Evolutionary conservation across 805 yeast species (phyloP).

Genomic region (Cyberlindnera veronae): DNA sequence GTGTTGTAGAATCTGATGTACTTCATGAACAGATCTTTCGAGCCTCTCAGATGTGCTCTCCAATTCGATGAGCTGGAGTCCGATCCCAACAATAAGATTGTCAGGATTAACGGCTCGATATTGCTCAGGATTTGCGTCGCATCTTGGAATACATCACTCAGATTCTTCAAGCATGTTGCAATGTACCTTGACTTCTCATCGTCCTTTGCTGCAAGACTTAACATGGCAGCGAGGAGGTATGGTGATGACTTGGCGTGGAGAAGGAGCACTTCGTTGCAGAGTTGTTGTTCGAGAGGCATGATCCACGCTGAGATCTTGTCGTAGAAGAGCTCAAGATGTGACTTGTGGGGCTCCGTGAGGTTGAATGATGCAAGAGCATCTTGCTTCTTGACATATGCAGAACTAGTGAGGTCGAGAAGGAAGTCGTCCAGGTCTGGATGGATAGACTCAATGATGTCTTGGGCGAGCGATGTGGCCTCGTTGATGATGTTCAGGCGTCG

Average conservation of each 20-base stretch:
- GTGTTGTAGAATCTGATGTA: conserved; percentile 30
- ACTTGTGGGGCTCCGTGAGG: conserved; percentile 23
- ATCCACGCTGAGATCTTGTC: conserved; percentile 23
- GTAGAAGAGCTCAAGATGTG: conserved; percentile 23
- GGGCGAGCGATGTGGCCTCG: conserved; percentile 24
- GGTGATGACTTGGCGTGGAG: conserved; percentile 45
- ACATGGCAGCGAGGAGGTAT: conserved; percentile 51
- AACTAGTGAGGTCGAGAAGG: conserved; percentile 15
- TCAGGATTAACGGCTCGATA: conserved; percentile 64
- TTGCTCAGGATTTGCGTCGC: conserved; percentile 41
- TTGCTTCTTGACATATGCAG: conserved; percentile 21
- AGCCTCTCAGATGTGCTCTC: conserved; percentile 66
- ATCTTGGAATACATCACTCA: conserved; percentile 38
- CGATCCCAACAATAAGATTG: conserved; percentile 61
- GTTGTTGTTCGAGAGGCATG: conserved; percentile 37
- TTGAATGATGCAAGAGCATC: conserved; percentile 21
- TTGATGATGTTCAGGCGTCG: conserved; percentile 17
- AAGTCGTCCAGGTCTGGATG: conserved; percentile 20
- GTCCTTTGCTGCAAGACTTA: conserved; percentile 52
- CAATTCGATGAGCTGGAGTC: conserved; percentile 54
- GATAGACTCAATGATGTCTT: conserved; percentile 23
- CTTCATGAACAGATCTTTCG: conserved; percentile 56
- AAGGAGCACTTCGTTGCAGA: conserved; percentile 47
- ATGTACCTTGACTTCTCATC: conserved; percentile 41
- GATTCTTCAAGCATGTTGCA: conserved; percentile 44